Base-by-base conservation (phyloP, 1,284 basidiomycete genomes). In the Coriolopsis trogii region DNA sequence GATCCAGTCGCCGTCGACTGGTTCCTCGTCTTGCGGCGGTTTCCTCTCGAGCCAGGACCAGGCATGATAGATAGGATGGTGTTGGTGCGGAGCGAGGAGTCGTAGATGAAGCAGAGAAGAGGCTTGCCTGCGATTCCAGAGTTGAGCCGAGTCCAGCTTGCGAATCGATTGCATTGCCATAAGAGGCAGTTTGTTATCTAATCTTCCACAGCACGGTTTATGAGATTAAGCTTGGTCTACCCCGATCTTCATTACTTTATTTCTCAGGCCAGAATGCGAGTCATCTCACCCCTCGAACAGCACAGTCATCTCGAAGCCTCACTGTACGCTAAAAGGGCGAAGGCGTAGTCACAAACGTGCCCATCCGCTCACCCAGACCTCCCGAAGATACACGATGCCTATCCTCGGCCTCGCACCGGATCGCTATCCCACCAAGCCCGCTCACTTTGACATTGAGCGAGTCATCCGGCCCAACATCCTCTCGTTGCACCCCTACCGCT, bases 381-480 rank as follows among this genome's bases (percentile, higher is more conserved):
- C 33, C n/a, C 33, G 7, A 34, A 20, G 8, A 12, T 15, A 20
- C 25, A 58, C n/a, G 13, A 81, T 80, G 78, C 55, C 74, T 0
- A 80, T 80, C 60, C 69, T 70, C 49, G 79, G 79, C 41, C 69
- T 81, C 13, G 58, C 66, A 10, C 68, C 73, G 0, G 69, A 70
- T 20, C 60, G 65, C 0, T 73, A 73, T 41, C 78, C 82, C 7
- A 70, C 74, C 9, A 73, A 77, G 31, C 91, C 93, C 0, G 67
- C 83, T 13, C 93, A 94, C 73, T 95, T 95, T 66, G 75, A 85
- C 63, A 86, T 95, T 55, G 85, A 91, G 72, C 70, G 74, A n/a
- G 84, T 93, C 51, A 91, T 98, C 62, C 83, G 96, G 24, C 90
- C 92, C 15, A 99, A 99, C 69, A 98, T 99, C 63, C 87, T 98